Base-by-base conservation (phyloP, 2,329 filamentous ascomycete species). In the Fusarium acutatum region DNA sequence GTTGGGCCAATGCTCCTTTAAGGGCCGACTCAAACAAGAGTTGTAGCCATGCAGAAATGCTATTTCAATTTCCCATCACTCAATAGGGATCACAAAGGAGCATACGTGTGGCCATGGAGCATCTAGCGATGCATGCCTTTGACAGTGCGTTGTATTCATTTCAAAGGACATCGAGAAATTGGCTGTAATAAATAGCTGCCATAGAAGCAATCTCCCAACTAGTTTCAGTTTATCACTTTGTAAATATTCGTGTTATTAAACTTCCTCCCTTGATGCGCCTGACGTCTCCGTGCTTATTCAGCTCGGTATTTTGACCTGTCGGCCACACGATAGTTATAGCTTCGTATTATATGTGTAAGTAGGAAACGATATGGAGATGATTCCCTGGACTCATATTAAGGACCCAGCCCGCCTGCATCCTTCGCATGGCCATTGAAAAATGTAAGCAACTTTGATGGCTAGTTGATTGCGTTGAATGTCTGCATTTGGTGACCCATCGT, bases 121-220 rank as follows among this genome's bases (percentile, higher is more conserved):
- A 72, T 72, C 65, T 37, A 72, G 69, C 34, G 69, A 73, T 70
- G 70, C 35, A 14, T 44, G 28, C 22, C n/a, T 22, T 32, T 37
- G 38, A 49, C 18, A 46, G 18, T 37, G 32, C 30, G 32, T 24
- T 62, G 24, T 30, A 53, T 34, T 34, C 26, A 12, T 28, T 52
- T 15, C 18, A 11, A 13, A 40, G 32, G 22, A 30, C 8, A 28
- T 63, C n/a, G 24, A 40, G 60, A 13, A n/a, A 32, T 38, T 28
- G 30, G 9, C 22, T 20, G n/a, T 37, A 35, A 46, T 28, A 20
- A 60, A 46, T 20, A 32, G 44, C 30, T 41, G n/a, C 41, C 32
- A 34, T 28, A 47, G 28, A 40, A 44, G 30, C 32, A 43, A 24
- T 24, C 11, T 41, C 58, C 18, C 18, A 24, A 17, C 30, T 40